Base-by-base conservation (phyloP, 768 basidiomycete genomes). In the Cystobasidium onofrii region DNA sequence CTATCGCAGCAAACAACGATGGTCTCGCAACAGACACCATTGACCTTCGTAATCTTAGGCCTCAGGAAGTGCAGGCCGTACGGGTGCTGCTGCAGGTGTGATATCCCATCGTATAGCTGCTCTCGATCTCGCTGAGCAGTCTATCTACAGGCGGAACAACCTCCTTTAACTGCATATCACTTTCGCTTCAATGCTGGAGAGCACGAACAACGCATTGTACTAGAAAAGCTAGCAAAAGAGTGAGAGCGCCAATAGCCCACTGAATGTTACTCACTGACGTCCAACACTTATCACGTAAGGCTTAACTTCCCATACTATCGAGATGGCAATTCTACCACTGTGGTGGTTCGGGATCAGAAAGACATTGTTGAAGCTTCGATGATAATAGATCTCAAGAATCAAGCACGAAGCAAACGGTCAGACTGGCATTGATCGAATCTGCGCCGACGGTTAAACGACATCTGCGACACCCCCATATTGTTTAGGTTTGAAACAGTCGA, bases 1-100 rank as follows among this genome's bases (percentile, higher is more conserved):
- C n/a, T n/a, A n/a, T n/a, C n/a, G n/a, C 61, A 63, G 25, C 61
- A 6, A 9, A 27, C 61, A 63, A 63, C 61, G n/a, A 63, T 9
- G 33, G 7, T 15, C 61, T 63, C 4, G n/a, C 61, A 31, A 7
- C 61, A 9, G 25, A 31, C 23, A 63, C 61, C 9, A 27, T 63
- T 34, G 61, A 63, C 31, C 61, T 63, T 9, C 61, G 61, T 27
- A 27, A 27, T 27, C 33, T 63, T 10, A 20, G 61, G 10, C 25
- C 61, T 6, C 10, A 9, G 10, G 61, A 63, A 31, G 9, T 63
- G 6, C 7, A 13, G 33, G 33, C 31, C 9, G 61, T 63, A 7
- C 6, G 7, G 33, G 7, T 20, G 13, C 23, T 63, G 9, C 10
- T 63, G 20, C 20, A 9, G 33, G 61, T 63, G 25, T 63, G 61